These are phyloP conservation scores for Trebouxia sp. DNA, from an alignment of 139 green algal genomes.

Conservation along the genomic window DNA sequence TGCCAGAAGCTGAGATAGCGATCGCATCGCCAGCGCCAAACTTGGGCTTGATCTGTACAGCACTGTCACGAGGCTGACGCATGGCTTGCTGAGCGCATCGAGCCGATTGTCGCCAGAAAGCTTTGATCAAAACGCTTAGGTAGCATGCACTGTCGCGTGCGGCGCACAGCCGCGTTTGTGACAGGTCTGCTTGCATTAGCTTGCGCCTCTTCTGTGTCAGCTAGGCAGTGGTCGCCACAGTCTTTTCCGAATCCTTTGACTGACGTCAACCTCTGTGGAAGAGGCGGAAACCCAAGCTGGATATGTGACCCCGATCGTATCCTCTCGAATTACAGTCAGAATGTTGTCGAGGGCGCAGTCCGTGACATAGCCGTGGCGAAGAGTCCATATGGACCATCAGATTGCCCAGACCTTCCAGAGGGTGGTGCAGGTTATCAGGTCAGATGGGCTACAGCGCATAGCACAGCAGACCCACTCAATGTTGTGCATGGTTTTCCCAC, in stretches of 20 bases:
- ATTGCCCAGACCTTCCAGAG: background rate
- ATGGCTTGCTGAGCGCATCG: no score
- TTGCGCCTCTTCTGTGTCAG: background rate
- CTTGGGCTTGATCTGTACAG: no score
- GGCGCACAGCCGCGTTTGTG: background rate
- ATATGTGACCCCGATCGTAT: slow-evolving; percentile 64
- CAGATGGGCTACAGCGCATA: background rate
- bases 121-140: background rate
- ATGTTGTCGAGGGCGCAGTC: slow-evolving; percentile 58
- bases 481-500: background rate
- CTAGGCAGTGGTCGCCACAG: background rate
- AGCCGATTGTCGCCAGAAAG: no score
- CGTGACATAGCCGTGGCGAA: slow-evolving; percentile 46
- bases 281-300: slow-evolving; percentile 30
- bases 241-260: slow-evolving; percentile 1
- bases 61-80: no score
- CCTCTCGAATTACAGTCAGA: slow-evolving; percentile 33
- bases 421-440: background rate
- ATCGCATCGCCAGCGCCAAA: no score
- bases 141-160: background rate
- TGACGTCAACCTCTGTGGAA: background rate
- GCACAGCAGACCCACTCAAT: background rate
- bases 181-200: background rate
- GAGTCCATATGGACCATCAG: slow-evolving; percentile 45
- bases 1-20: no score